Percentiles rank a stretch among this genome's conserved stretches.
These are phyloP conservation scores for Pestalotiopsis sp. DNA, from an alignment of 2,329 filamentous ascomycete species.

Conservation along the genomic window DNA sequence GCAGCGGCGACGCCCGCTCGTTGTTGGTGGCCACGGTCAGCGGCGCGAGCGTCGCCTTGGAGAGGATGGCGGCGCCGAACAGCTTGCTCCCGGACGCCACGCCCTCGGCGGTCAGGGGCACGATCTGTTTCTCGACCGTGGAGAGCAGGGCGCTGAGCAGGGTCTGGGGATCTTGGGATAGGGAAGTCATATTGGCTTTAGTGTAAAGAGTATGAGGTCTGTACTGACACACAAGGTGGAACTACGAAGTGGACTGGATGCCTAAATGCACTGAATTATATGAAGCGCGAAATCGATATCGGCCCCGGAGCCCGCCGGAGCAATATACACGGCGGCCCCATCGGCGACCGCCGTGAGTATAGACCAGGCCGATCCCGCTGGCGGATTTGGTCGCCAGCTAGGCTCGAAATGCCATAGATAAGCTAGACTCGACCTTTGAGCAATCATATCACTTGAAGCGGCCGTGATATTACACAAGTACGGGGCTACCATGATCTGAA, in stretches of 20 bases:
- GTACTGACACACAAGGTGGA: neutral
- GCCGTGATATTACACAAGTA: too few species aligned
- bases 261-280: neutral
- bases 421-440: neutral
- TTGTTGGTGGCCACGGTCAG: slow-evolving; percentile 58
- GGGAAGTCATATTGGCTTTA: slow-evolving; percentile 15
- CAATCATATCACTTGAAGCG: neutral
- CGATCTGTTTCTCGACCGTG: slow-evolving; percentile 47
- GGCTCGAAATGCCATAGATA: neutral
- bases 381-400: neutral
- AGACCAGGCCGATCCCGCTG: neutral
- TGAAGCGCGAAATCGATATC: neutral
- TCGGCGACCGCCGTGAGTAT: neutral
- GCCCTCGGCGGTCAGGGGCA: slow-evolving; percentile 52
- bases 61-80: slow-evolving; percentile 59
- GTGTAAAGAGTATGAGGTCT: neutral
- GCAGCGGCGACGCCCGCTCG: slow-evolving; percentile 54
- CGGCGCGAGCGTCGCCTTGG: slow-evolving; percentile 40
- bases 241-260: neutral
- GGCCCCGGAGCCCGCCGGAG: neutral
- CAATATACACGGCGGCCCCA: neutral
- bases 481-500: too few species aligned
- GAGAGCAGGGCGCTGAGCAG: slow-evolving; percentile 44
- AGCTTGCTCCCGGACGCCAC: slow-evolving; percentile 57
- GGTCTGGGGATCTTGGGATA: slow-evolving; percentile 26